Conservation (phyloP, 2,329 filamentous ascomycete genomes). For the Epichloe sylvatica region DNA sequence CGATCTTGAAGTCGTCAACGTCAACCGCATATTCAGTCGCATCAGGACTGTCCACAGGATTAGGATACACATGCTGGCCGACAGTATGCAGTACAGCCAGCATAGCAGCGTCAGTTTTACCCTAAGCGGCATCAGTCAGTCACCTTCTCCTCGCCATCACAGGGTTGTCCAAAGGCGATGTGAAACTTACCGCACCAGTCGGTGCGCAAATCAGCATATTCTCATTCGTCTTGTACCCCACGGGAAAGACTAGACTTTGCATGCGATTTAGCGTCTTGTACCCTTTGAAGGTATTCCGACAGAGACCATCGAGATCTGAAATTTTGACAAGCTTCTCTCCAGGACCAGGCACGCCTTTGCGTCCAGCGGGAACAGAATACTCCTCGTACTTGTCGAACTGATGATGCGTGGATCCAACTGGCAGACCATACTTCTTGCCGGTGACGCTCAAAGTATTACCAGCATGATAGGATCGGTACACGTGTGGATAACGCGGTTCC, state of each 20-base stretch:
- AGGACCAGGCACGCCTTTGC: slow-evolving; percentile 57
- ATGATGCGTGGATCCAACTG: slow-evolving; percentile 55
- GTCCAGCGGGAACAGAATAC: slow-evolving; percentile 69
- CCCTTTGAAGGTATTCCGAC: slow-evolving; percentile 79
- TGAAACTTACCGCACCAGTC: slow-evolving; percentile 62
- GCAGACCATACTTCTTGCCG: slow-evolving; percentile 73
- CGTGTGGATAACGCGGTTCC: slow-evolving; percentile 76
- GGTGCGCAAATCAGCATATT: slow-evolving; percentile 98
- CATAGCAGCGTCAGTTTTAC: slow-evolving; percentile 98
- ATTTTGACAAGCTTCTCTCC: slow-evolving; percentile 69
- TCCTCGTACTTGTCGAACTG: slow-evolving; percentile 77
- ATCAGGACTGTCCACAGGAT: slow-evolving; percentile 58
- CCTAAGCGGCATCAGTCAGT: slow-evolving; percentile 24
- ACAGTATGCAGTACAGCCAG: slow-evolving; percentile 85
- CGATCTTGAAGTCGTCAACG: slow-evolving; percentile 86
- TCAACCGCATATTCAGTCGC: slow-evolving; percentile 72
- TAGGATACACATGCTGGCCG: slow-evolving; percentile 70
- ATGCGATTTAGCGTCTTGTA: slow-evolving; percentile 93
- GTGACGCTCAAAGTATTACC: slow-evolving; percentile 72
- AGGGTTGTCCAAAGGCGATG: background rate
- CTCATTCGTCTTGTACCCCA: slow-evolving; percentile 89
- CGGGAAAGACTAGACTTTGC: slow-evolving; percentile 92
- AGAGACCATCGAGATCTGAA: slow-evolving; percentile 73
- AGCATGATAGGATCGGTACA: slow-evolving; percentile 71
- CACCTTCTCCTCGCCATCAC: background rate